Conservation (phyloP, 2,329 filamentous ascomycete species). For the Penicillium sp. region DNA sequence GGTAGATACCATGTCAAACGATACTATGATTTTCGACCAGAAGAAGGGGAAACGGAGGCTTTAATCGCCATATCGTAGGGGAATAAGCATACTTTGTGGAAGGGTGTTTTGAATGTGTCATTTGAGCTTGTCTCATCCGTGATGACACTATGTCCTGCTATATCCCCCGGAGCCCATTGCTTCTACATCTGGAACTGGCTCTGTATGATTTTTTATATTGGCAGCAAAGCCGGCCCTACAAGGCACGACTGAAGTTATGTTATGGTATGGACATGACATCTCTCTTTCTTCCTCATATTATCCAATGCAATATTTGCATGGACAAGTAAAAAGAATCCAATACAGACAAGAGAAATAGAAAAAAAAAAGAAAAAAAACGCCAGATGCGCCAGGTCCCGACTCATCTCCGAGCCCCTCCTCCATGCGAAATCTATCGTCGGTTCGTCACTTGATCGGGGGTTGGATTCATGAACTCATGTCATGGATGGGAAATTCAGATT, state of each 20-base stretch:
- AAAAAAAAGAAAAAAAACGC: slow-evolving; percentile 22
- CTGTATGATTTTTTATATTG: slow-evolving; percentile 11
- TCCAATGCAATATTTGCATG: neutral
- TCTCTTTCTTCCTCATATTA: slow-evolving; percentile 11
- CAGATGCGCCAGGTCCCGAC: slow-evolving; percentile 29
- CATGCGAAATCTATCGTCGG: slow-evolving; percentile 29
- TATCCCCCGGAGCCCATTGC: neutral
- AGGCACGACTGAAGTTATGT: slow-evolving; percentile 4
- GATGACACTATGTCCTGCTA: neutral
- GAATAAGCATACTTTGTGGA: too few species aligned
- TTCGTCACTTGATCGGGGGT: slow-evolving; percentile 23
- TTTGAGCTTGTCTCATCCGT: neutral
- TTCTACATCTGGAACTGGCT: neutral
- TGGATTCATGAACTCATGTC: slow-evolving; percentile 29
- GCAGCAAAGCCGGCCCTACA: slow-evolving; percentile 5
- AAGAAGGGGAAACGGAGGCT: too few species aligned
- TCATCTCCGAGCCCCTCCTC: slow-evolving; percentile 27
- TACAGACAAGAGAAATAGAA: slow-evolving; percentile 17
- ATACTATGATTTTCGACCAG: too few species aligned
- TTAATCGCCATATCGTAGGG: too few species aligned
- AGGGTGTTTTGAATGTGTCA: neutral
- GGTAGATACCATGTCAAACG: too few species aligned
- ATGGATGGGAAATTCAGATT: slow-evolving; percentile 10
- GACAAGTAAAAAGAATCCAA: slow-evolving; percentile 11
- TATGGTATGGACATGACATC: slow-evolving; percentile 11